A percentile compares a stretch with the other conserved stretches of the same genome.
Evolutionary conservation across 2,329 filamentous ascomycete species (phyloP).

Genomic region (Fusarium camptoceras): DNA sequence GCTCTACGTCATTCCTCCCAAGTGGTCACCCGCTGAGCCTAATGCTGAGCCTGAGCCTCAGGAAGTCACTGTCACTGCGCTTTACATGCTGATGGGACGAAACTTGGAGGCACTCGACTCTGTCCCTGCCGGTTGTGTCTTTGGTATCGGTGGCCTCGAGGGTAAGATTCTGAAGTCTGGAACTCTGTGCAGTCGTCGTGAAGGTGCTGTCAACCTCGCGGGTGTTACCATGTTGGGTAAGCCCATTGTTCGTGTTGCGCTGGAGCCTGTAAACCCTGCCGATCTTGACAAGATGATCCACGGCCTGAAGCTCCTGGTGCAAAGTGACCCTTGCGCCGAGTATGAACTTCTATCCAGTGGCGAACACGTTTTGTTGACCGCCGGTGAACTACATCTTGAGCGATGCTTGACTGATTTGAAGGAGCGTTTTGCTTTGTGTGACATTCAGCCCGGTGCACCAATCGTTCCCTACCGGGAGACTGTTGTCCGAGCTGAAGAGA

Average conservation of each 20-base stretch:
- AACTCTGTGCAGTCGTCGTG: conserved; percentile 87
- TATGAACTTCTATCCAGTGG: conserved; percentile 94
- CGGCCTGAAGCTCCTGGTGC: conserved; percentile 86
- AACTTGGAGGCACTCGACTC: conserved; percentile 83
- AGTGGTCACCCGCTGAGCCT: conserved; percentile 86
- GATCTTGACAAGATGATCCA: conserved; percentile 96
- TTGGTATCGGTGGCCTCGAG: conserved; percentile 92
- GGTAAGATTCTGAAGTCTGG: conserved; percentile 96
- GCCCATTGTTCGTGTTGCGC: conserved; percentile 92
- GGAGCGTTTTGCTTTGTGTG: conserved; percentile 92
- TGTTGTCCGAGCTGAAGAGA: conserved; percentile 87
- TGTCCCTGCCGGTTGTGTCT: conserved; percentile 93
- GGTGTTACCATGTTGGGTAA: conserved; percentile 83
- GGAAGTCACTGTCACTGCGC: conserved; percentile 84
- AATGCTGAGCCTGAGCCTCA: conserved; percentile 78
- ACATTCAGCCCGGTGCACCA: conserved; percentile 91
- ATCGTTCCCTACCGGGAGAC: conserved; percentile 97
- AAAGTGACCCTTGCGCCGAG: conserved; percentile 94
- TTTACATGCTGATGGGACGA: conserved; percentile 97
- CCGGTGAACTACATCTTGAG: conserved; percentile 93
- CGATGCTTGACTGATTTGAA: conserved; percentile 92
- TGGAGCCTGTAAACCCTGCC: conserved; percentile 91
- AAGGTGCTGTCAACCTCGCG: conserved; percentile 89
- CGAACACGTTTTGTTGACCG: conserved; percentile 94
- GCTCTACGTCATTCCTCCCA: conserved; percentile 91